Evolutionary conservation across 2,329 filamentous ascomycete species (phyloP).

Genomic region (Sporothrix schenckii): DNA sequence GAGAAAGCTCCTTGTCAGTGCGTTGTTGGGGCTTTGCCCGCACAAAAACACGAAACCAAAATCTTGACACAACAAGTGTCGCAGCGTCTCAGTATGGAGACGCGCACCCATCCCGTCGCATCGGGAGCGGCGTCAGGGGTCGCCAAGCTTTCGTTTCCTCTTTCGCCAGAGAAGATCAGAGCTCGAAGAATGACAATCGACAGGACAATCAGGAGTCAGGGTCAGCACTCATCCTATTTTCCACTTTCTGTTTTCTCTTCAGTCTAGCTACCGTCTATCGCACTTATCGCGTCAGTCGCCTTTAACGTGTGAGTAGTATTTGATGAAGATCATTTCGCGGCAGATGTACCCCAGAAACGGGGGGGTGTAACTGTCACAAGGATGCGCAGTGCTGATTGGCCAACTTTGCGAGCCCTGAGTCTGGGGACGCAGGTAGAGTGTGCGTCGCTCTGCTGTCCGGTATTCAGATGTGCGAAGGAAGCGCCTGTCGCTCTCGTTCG

Average conservation of each 20-base stretch:
- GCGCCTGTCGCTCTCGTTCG: too few species aligned
- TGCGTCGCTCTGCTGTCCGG: background rate
- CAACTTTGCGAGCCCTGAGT: background rate
- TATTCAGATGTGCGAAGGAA: background rate
- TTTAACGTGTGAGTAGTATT: background rate
- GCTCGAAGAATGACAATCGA: background rate
- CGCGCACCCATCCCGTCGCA: background rate
- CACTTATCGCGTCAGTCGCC: too few species aligned
- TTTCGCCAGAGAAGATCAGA: background rate
- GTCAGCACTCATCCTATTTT: background rate
- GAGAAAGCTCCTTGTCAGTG: background rate
- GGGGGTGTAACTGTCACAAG: background rate
- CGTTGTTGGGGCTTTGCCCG: background rate
- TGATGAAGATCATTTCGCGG: background rate
- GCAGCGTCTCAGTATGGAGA: conserved; percentile 50
- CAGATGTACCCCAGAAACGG: background rate
- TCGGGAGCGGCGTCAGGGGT: conserved; percentile 13
- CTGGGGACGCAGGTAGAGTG: background rate
- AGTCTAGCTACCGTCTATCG: too few species aligned
- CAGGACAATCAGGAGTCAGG: background rate
- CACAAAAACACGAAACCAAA: conserved; percentile 7
- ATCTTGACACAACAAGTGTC: conserved; percentile 42
- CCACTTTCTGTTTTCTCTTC: background rate
- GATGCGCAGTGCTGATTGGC: background rate
- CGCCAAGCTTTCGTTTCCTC: background rate